Evolutionary conservation across 192 early-diverging fungal genomes (phyloP).

Genomic region (Umbelopsis sp.): DNA sequence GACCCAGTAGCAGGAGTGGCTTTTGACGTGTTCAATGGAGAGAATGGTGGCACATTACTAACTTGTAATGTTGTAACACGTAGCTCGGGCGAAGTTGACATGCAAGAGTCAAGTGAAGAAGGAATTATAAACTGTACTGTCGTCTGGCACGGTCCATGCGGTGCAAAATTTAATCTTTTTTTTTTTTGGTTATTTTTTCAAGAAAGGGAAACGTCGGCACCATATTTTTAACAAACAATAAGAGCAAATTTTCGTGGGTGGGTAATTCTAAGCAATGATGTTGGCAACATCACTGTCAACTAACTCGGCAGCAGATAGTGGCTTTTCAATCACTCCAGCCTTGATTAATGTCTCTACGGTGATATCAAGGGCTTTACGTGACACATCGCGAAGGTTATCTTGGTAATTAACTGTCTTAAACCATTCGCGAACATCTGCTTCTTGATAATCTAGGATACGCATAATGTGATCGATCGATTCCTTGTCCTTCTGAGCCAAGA

Average conservation of each 20-base stretch:
- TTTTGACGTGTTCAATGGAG: too few relatives aligned
- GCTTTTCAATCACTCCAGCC: conserved; percentile 56
- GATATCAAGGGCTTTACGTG: conserved; percentile 42
- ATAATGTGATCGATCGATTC: conserved; percentile 51
- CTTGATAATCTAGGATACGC: conserved; percentile 50
- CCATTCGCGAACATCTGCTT: conserved; percentile 65
- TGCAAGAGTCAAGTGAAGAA: too few relatives aligned
- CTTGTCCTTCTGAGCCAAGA: conserved; percentile 47
- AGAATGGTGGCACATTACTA: too few relatives aligned
- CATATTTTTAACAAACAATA: too few relatives aligned
- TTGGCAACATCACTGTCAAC: neutral
- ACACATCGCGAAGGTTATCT: conserved; percentile 41
- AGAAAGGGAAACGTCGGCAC: too few relatives aligned
- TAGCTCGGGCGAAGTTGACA: too few relatives aligned
- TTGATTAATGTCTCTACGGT: conserved; percentile 54
- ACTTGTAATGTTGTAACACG: too few relatives aligned
- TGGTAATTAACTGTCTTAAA: conserved; percentile 64
- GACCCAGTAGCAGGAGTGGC: neutral
- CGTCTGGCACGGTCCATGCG: too few relatives aligned
- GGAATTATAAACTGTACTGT: too few relatives aligned
- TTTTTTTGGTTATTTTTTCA: too few relatives aligned
- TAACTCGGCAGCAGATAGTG: conserved; percentile 28
- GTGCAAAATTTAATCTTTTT: too few relatives aligned
- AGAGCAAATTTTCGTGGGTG: too few relatives aligned
- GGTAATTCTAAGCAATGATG: neutral